Conservation (phyloP, 169 alveolate genomes). For the Cryptosporidium tyzzeri region DNA sequence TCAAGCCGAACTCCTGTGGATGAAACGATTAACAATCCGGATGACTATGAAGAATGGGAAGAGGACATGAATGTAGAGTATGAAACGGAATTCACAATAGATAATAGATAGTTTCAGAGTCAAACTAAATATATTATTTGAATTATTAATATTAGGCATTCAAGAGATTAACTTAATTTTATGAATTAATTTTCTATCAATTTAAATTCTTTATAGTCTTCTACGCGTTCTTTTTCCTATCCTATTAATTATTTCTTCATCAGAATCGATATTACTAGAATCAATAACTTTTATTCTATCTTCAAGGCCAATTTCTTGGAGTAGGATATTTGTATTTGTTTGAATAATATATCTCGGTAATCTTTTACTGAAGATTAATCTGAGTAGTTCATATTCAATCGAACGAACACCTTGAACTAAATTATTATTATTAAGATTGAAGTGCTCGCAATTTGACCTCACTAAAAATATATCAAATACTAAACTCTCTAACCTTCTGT, state of each 20-base stretch:
- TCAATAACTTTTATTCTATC: neutral
- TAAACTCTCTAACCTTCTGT: conserved; percentile 78
- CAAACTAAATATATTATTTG: neutral
- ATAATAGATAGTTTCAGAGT: conserved; percentile 7
- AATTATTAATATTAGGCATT: neutral
- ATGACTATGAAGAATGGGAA: conserved; percentile 35
- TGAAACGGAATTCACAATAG: conserved; percentile 69
- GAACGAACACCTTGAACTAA: conserved; percentile 46
- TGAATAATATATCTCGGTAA: conserved; percentile 63
- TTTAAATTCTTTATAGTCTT: neutral
- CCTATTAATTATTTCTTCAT: conserved; percentile 10
- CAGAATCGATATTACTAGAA: neutral
- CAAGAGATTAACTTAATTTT: neutral
- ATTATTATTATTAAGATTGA: conserved; percentile 73
- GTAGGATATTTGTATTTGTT: neutral
- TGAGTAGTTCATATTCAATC: conserved; percentile 50
- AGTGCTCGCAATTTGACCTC: conserved; percentile 78
- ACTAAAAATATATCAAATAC: conserved; percentile 76
- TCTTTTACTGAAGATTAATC: conserved; percentile 52
- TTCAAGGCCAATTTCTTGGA: neutral
- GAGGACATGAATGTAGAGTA: conserved; percentile 35
- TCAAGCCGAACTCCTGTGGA: neutral
- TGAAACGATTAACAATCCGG: conserved; percentile 9
- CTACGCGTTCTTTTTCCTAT: conserved; percentile 15
- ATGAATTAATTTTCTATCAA: neutral